Evolutionary conservation across 108 stramenopile species (phyloP).

Genomic region (Seminavis robusta): DNA sequence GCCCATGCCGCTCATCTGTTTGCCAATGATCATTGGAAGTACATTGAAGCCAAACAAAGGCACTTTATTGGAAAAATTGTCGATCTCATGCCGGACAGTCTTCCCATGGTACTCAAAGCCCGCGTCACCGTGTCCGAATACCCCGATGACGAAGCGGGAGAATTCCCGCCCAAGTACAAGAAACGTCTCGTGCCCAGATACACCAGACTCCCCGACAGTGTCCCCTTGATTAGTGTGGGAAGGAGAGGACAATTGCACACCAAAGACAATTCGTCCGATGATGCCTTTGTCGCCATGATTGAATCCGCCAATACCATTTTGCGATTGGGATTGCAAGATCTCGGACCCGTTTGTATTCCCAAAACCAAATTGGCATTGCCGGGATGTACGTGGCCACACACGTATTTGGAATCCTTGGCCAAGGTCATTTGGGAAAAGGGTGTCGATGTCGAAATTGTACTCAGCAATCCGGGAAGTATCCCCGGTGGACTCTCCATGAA

Average conservation of each 20-base stretch:
- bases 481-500: constrained; percentile 21
- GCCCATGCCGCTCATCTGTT: constrained; percentile 37
- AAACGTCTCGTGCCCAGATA: background rate
- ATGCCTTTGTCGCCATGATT: constrained; percentile 23
- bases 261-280: constrained; percentile 9
- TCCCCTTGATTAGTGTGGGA: constrained; percentile 6
- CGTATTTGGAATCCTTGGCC: constrained; percentile 6
- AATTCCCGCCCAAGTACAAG: constrained; percentile 1
- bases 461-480: constrained; percentile 8
- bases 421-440: constrained; percentile 11
- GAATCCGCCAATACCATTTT: constrained; percentile 12
- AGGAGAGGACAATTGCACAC: constrained; percentile 7
- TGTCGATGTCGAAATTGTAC: constrained; percentile 21
- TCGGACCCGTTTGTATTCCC: constrained; percentile 12
- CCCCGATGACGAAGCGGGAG: background rate
- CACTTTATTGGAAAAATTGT: constrained; percentile 18
- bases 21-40: constrained; percentile 42
- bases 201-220: background rate
- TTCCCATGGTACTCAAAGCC: constrained; percentile 11
- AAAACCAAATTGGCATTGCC: constrained; percentile 10
- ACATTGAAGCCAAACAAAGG: constrained; percentile 25
- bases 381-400: constrained; percentile 11
- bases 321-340: constrained; percentile 17
- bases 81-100: constrained; percentile 28
- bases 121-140: constrained; percentile 17